Evolutionary conservation across 2,329 filamentous ascomycete genomes (phyloP), one percentile per base, ranked within the genome.

Genomic region (Exophiala calicioides): DNA sequence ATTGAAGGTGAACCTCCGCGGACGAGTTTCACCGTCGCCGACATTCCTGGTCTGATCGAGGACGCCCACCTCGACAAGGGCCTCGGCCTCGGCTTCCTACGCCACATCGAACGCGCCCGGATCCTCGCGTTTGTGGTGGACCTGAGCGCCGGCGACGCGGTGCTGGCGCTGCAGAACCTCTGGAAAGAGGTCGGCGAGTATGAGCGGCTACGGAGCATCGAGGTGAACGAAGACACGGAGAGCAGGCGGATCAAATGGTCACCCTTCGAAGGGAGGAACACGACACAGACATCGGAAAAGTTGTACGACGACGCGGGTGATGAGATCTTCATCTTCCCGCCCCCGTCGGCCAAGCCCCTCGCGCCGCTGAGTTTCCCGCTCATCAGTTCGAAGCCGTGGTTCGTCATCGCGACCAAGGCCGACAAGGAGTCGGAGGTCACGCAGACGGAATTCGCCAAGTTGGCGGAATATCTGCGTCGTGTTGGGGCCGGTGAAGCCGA

Each of bases 321-420:
- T 5, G 36, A 47, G 27, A 52, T 56, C n/a, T 53, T 23, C 52
- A 58, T 35, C 41, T 60, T 42, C 44, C 51, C 35, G 44, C 52
- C 52, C 38, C 31, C 35, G 34, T 35, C 29, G 55, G 44, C 29
- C 43, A 44, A 16, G 20, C 47, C 21, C 42, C 47, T 80, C 15
- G 74, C 72, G 30, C 74, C 69, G 18, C 65, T 78, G 24, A 66
- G 68, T 18, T 69, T 79, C 8, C 75, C 87, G n/a, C 81, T 85
- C 30, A 94, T 97, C 56, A 86, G 87, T n/a, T 81, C 80, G 24
- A 98, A 98, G 71, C 90, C 93, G 1, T 98, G 93, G 93, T 93
- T 95, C 2, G 91, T 98, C 3, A 91, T 98, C 20, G 93, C 93
- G 18, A 78, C 81, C 63, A 98, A 98, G 69, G 86, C 98, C 15